Base-by-base conservation (phyloP, 2,329 filamentous ascomycete species). In the Cladorrhinum sp. region DNA sequence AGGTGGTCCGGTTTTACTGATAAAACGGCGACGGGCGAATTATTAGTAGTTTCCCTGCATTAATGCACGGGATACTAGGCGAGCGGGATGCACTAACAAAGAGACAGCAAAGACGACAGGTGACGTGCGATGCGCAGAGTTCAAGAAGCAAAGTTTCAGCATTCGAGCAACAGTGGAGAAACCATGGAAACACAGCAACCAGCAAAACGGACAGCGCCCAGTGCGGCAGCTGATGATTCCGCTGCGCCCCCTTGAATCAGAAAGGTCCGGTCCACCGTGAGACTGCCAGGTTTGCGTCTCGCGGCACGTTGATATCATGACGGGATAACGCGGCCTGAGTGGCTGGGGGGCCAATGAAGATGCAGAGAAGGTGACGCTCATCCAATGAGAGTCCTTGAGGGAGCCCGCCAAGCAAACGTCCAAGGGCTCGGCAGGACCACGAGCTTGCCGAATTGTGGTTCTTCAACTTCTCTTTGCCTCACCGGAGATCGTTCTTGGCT, bases 361-460 rank as follows among this genome's bases (percentile, higher is more conserved):
- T 29, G 3, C 41, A 45, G 18, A 20, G 20, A 55, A 55, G 16
- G 53, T 18, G 20, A 53, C 16, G 36, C 45, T 27, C 45, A 41
- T 56, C 56, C 62, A 62, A 59, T 60, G 29, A 57, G 24, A 57
- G 56, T 51, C 29, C 27, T 9, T 29, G 57, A 63, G 57, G 59
- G 54, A 60, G 59, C 55, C 60, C 36, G 64, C 64, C 64, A 66
- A 66, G 64, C 41, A 18, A 36, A 23, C 12, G 32, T 41, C 48
- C 50, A 51, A 60, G 23, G 18, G 22, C 53, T 59, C 24, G 48
- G 57, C 24, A 24, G 32, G 29, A 57, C 24, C 29, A 41, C 32
- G 12, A 25, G 41, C 10, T 51, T 55, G 51, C 25, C 36, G 36
- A 41, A 41, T 41, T 6, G 6, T 12, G 6, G 6, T 32, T 32